These are phyloP conservation scores for Kodamaea derodonti DNA, from an alignment of 1,139 yeast species.

Conservation along the genomic window DNA sequence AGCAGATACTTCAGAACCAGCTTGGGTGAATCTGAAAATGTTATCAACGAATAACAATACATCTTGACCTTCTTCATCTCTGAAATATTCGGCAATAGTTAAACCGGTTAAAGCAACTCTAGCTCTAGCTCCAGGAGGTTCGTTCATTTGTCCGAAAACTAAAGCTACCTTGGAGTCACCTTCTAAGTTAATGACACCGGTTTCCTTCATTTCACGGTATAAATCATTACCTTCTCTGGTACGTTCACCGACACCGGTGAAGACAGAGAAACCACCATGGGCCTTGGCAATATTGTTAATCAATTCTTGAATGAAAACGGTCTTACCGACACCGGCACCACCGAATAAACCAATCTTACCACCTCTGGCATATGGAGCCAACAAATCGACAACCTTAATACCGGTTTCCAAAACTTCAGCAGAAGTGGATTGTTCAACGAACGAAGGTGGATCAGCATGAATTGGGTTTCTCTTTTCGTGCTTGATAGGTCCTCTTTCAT, in stretches of 20 bases:
- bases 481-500: conserved; percentile 98
- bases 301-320: conserved; percentile 99
- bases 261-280: conserved; percentile 99
- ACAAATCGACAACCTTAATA: conserved; percentile 98
- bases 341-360: conserved; percentile 99
- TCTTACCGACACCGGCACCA: conserved; percentile 99
- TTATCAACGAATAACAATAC: conserved; percentile 98
- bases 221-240: conserved; percentile 99
- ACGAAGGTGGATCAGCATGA: conserved; percentile 96
- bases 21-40: conserved; percentile 99
- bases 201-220: conserved; percentile 99
- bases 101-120: conserved; percentile 99
- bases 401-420: conserved; percentile 99
- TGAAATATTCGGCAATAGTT: conserved; percentile 99
- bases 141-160: conserved; percentile 99
- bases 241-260: conserved; percentile 99
- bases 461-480: conserved; percentile 92
- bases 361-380: conserved; percentile 99
- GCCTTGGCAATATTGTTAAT: conserved; percentile 99
- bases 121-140: conserved; percentile 99
- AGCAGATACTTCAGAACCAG: conserved; percentile 99
- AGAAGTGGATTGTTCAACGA: conserved; percentile 93
- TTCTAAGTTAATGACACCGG: conserved; percentile 98
- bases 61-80: conserved; percentile 99
- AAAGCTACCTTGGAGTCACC: conserved; percentile 99